A percentile compares a stretch with the other conserved stretches of the same genome.
phyloP scores from a whole-genome alignment of 202 grass and related monocot species.

The Setaria viridis region DNA sequence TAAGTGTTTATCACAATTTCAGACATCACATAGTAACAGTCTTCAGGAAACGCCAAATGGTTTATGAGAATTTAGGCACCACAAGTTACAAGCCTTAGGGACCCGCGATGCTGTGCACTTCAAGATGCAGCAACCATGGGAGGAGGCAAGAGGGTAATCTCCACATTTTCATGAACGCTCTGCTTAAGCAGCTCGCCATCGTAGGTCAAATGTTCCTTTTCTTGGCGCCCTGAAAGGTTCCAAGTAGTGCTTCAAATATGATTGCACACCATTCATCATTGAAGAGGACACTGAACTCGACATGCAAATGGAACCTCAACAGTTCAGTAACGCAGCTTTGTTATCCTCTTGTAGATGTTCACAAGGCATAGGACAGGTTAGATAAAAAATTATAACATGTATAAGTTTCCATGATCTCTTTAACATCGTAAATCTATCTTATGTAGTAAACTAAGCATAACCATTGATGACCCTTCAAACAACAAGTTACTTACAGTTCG shows the following conservation, averaged over 20 bases:
- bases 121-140: conserved; percentile 38
- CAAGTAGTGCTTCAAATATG: conserved; percentile 84
- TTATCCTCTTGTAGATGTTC: not conserved
- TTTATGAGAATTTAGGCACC: conserved; percentile 28
- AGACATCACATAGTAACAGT: not conserved
- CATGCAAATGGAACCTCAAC: conserved; percentile 41
- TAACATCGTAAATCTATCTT: not conserved
- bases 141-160: conserved; percentile 62
- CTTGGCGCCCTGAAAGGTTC: conserved; percentile 66
- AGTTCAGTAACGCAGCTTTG: not conserved
- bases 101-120: not conserved
- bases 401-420: not conserved
- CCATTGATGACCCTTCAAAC: not conserved
- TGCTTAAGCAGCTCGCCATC: conserved; percentile 80
- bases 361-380: not conserved
- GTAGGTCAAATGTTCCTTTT: conserved; percentile 71
- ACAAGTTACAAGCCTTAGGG: conserved; percentile 30
- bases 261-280: conserved; percentile 83
- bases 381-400: not conserved
- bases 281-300: conserved; percentile 78
- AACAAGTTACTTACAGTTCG: too few relatives aligned
- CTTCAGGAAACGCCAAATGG: conserved; percentile 14
- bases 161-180: conserved; percentile 79
- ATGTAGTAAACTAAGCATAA: not conserved
- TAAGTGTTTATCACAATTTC: conserved; percentile 7